These are phyloP conservation scores for Tylopilus sp. DNA, from an alignment of 768 basidiomycete genomes.

Conservation along the genomic window DNA sequence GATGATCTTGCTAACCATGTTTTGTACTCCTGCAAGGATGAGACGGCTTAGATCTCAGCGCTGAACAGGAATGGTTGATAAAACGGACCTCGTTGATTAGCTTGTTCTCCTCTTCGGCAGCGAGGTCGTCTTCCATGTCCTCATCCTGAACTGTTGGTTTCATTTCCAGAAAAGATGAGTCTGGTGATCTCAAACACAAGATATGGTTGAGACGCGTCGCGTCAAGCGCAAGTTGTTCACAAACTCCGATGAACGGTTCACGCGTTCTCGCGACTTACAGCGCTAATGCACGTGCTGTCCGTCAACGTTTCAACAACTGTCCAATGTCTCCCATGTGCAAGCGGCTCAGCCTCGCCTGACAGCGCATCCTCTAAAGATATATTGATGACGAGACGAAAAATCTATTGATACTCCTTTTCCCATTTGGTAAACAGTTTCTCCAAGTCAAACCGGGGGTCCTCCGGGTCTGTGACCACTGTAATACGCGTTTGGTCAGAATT, in stretches of 20 bases:
- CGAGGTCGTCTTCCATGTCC: conserved; percentile 75
- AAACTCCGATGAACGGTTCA: not conserved
- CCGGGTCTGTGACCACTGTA: conserved; percentile 88
- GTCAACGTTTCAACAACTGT: too few species aligned
- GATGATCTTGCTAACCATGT: conserved; percentile 54
- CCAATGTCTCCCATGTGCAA: not conserved
- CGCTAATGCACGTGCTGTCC: too few species aligned
- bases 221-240: conserved; percentile 5
- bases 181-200: not conserved
- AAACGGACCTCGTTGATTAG: conserved; percentile 75
- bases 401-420: conserved; percentile 66
- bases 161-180: conserved; percentile 27
- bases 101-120: conserved; percentile 85
- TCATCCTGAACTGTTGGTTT: conserved; percentile 49
- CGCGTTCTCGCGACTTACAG: not conserved
- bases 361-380: conserved; percentile 27
- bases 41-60: conserved; percentile 8
- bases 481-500: conserved; percentile 11
- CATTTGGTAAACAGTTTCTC: conserved; percentile 81
- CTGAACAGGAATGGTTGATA: not conserved
- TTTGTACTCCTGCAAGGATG: conserved; percentile 67
- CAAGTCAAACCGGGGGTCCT: conserved; percentile 93
- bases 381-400: conserved; percentile 23
- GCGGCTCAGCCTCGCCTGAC: conserved; percentile 8
- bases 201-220: conserved; percentile 33